phyloP scores from a whole-genome alignment of 139 green algal species.

The Coelastrella sp. region DNA sequence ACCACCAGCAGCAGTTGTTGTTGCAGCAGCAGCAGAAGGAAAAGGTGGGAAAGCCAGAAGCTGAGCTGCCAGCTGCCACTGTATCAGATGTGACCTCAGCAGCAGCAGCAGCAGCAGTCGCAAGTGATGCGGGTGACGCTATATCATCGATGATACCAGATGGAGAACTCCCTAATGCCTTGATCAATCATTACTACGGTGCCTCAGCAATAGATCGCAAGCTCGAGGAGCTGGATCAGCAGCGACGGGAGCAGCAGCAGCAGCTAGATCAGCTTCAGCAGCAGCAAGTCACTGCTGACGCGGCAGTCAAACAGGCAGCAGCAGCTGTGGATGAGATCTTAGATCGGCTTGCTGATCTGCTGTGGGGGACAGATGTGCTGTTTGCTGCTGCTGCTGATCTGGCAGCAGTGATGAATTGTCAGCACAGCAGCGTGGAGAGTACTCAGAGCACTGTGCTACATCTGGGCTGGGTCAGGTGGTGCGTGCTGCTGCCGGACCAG shows the following conservation, averaged over 20 bases:
- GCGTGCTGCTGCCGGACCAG: neutral
- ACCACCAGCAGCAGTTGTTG: too few species aligned
- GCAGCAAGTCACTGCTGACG: neutral
- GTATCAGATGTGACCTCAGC: too few species aligned
- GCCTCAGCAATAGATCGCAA: neutral
- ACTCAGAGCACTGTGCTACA: neutral
- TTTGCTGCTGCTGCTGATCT: conserved; percentile 1
- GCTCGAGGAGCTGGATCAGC: neutral
- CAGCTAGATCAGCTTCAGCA: neutral
- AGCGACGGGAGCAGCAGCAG: neutral
- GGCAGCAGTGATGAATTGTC: neutral
- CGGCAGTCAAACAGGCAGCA: neutral
- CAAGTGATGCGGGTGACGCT: too few species aligned
- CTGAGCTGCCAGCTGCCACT: too few species aligned
- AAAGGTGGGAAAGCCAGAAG: too few species aligned
- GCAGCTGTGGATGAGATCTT: neutral
- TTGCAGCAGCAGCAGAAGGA: too few species aligned
- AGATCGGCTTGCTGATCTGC: neutral
- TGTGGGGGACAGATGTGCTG: neutral
- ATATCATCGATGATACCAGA: neutral
- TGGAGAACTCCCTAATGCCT: neutral
- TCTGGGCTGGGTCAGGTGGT: neutral
- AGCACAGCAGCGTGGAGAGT: neutral
- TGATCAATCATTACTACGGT: neutral
- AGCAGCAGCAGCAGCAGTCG: too few species aligned